Evolutionary conservation across 2,329 filamentous ascomycete genomes (phyloP), one percentile per base, ranked within the genome.

Genomic region (Keithomyces neogunnii): DNA sequence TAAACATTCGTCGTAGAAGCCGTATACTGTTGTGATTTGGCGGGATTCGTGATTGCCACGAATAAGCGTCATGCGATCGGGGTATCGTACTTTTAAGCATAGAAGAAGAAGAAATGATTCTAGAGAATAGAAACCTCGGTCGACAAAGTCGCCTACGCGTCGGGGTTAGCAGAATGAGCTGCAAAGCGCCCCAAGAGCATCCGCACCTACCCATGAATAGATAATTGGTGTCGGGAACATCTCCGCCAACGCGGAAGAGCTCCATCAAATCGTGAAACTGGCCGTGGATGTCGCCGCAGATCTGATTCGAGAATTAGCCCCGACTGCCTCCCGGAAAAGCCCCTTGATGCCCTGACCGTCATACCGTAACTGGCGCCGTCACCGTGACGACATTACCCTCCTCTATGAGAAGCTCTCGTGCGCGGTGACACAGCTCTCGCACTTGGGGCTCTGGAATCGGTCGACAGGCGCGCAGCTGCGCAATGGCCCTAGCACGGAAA

Each of bases 201-300:
- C 40, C 10, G 38, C 38, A 4, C 19, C 30, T 75, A 88, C 86
- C 91, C 89, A 96, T 96, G 72, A 96, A 96, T 3, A 96, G 81
- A 69, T 96, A 96, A 65, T 95, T 96, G 33, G 91, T 96, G 64
- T 96, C 92, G 40, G 91, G 91, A 3, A 95, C 89, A 66, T 96
- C 89, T 56, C 91, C 91, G 55, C 91, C 91, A 3, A 96, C 91
- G 49, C 90, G 82, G 66, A 96, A 96, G 5, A 96, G 81, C 69
- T 96, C 92, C 92, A 96, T 96, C 62, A 96, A 72, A 66, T 96
- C 91, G 64, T 96, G 91, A 65, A 96, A 96, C 68, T 96, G 91
- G 59, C 91, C 91, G 65, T 97, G 92, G 52, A 97, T 96, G 66
- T 96, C 92, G 62, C 92, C 92, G 65, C 92, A 96, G 79, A 96